phyloP scores from a whole-genome alignment of 768 basidiomycete genomes.

The Mycena indigotica region DNA sequence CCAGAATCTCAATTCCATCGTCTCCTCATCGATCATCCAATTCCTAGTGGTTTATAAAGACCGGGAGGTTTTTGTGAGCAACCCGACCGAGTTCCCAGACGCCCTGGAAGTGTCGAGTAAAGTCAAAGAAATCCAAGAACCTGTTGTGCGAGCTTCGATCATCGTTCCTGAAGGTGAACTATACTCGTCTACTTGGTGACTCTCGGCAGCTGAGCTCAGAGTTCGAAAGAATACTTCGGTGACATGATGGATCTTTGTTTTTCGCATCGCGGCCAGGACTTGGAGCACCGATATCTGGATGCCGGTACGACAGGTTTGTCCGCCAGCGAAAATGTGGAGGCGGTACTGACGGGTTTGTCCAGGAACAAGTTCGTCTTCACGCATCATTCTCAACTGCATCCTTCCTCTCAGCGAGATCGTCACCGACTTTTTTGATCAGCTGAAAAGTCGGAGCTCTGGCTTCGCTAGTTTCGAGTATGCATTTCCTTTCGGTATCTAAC shows the following conservation, averaged over 20 bases:
- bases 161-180: slow-evolving; percentile 86
- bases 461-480: slow-evolving; percentile 91
- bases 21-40: background rate
- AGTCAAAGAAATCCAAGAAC: slow-evolving; percentile 84
- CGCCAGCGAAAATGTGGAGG: background rate
- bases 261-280: slow-evolving; percentile 77
- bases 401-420: slow-evolving; percentile 94
- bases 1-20: no score
- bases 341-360: background rate
- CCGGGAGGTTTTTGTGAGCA: slow-evolving; percentile 70
- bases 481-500: no score
- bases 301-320: slow-evolving; percentile 29
- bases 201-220: background rate
- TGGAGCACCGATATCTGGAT: slow-evolving; percentile 86
- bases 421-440: slow-evolving; percentile 90
- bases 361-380: slow-evolving; percentile 51
- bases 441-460: slow-evolving; percentile 91
- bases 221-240: slow-evolving; percentile 77
- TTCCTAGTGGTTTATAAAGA: slow-evolving; percentile 71
- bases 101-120: slow-evolving; percentile 58
- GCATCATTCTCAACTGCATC: slow-evolving; percentile 79
- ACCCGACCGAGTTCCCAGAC: slow-evolving; percentile 96
- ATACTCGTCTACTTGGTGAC: background rate
- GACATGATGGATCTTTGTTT: slow-evolving; percentile 96
- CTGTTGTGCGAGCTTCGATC: slow-evolving; percentile 90